Evolutionary conservation across 2,329 filamentous ascomycete genomes (phyloP), one percentile per base, ranked within the genome.

Genomic region (Curvularia sp.): DNA sequence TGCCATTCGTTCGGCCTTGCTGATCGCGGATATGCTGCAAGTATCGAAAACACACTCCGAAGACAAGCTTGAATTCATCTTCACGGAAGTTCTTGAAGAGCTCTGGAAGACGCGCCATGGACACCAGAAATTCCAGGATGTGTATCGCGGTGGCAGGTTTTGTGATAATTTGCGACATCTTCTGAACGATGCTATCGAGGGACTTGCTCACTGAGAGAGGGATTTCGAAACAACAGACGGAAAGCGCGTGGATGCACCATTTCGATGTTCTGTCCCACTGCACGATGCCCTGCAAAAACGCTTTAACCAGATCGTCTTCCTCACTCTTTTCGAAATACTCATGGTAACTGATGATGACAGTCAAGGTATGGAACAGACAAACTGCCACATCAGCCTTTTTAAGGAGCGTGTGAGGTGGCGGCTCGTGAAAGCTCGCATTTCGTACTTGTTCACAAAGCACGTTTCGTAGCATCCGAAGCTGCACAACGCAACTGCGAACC

Each of bases 91-190:
- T 96, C 72, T 92, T 88, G 72, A 93, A 96, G 1, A 97, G 84
- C 60, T 92, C 86, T 9, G 91, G 92, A 57, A 97, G 81, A 35
- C 94, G 89, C 53, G 93, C 93, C 28, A 99, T 84, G 49, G 92
- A 89, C 9, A 92, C 91, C n/a, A 99, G 82, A 71, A 99, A 98
- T 72, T 99, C 95, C 49, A 99, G 83, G 60, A 99, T 96, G 72
- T 99, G 95, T 61, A 97, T 90, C 9, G 94, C 93, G 35, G 97
- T 90, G 56, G 93, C 88, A 6, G 92, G 89, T 70, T 97, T 93
- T 0, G 95, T 98, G 70, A 99, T 96, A 70, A 97, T 96, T 68
- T 93, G 92, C 1, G 93, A 90, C 91, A 99, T 96, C 74, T 92
- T 94, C 70, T 93, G 90, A 55, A 99, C 83, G 65, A 98, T 92